These are phyloP conservation scores for Mycena galopus DNA, from an alignment of 768 basidiomycete species.

Conservation along the genomic window DNA sequence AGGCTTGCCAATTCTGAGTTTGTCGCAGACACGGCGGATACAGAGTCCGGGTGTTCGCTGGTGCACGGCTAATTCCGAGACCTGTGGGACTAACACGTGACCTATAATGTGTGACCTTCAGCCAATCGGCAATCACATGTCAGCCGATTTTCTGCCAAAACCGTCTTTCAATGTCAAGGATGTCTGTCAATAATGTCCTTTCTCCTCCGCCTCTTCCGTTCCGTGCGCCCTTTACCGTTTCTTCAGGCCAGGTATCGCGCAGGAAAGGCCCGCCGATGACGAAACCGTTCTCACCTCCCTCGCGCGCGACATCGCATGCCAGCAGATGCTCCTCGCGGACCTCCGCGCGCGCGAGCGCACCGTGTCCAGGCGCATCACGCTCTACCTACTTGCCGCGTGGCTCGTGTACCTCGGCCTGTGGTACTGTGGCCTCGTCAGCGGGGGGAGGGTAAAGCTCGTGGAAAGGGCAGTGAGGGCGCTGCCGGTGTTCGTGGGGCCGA, in stretches of 20 bases:
- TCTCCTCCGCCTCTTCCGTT: background rate
- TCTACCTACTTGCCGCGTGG: conserved; percentile 85
- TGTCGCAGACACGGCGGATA: too few relatives aligned
- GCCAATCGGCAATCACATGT: too few relatives aligned
- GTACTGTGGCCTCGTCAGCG: conserved; percentile 69
- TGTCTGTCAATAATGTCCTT: too few relatives aligned
- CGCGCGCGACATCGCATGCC: conserved; percentile 77
- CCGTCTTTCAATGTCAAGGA: too few relatives aligned
- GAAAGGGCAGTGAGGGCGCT: conserved; percentile 62
- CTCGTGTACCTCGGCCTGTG: conserved; percentile 78
- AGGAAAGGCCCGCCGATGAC: conserved; percentile 51
- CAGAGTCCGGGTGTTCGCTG: too few relatives aligned
- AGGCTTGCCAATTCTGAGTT: too few relatives aligned
- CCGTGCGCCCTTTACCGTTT: background rate
- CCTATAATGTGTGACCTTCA: too few relatives aligned
- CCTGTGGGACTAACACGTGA: too few relatives aligned
- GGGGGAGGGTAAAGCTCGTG: conserved; percentile 42
- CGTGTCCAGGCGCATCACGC: conserved; percentile 79
- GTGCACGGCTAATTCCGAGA: too few relatives aligned
- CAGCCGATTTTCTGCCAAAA: too few relatives aligned
- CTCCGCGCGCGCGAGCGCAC: conserved; percentile 89
- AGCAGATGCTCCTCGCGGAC: conserved; percentile 81
- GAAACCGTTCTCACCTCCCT: conserved; percentile 79
- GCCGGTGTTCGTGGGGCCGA: conserved; percentile 80
- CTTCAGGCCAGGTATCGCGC: too few relatives aligned